These are phyloP conservation scores for Dissophora globulifera DNA, from an alignment of 192 early-diverging fungal genomes.

Conservation along the genomic window DNA sequence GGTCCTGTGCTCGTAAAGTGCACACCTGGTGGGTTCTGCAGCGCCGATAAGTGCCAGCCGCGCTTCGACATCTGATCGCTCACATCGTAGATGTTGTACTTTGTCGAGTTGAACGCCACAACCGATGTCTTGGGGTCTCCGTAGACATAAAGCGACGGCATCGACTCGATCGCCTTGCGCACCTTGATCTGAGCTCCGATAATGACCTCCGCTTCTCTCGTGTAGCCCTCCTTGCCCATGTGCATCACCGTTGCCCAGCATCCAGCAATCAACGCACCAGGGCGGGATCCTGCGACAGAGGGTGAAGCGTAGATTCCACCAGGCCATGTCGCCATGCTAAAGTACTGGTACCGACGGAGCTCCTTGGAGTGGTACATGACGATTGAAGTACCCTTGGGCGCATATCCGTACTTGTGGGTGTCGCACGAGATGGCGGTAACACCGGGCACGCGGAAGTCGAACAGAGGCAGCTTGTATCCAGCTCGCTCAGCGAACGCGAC, in stretches of 20 bases:
- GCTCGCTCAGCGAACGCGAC: conserved; percentile 94
- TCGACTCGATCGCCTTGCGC: conserved; percentile 69
- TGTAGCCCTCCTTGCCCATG: conserved; percentile 90
- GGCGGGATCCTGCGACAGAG: conserved; percentile 78
- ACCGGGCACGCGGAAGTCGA: conserved; percentile 91
- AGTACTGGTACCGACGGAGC: conserved; percentile 93
- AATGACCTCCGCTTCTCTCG: conserved; percentile 83
- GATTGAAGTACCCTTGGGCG: conserved; percentile 95
- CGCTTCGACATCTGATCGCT: conserved; percentile 81
- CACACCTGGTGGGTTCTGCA: conserved; percentile 88
- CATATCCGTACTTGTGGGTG: conserved; percentile 99
- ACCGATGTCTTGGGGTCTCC: conserved; percentile 85
- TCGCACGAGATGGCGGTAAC: conserved; percentile 97
- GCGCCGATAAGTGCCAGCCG: conserved; percentile 88
- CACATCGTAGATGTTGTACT: conserved; percentile 85
- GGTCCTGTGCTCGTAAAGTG: conserved; percentile 91
- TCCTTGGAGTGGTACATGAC: conserved; percentile 88
- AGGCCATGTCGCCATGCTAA: conserved; percentile 88
- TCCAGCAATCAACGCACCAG: conserved; percentile 93
- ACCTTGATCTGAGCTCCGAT: conserved; percentile 64
- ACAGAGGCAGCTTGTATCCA: conserved; percentile 83
- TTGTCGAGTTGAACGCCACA: conserved; percentile 82
- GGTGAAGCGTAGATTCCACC: conserved; percentile 97
- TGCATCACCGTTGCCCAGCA: conserved; percentile 95
- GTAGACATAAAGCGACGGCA: conserved; percentile 79